Evolutionary conservation across 2,329 filamentous ascomycete genomes (phyloP).

Genomic region (Penicillium italicum): DNA sequence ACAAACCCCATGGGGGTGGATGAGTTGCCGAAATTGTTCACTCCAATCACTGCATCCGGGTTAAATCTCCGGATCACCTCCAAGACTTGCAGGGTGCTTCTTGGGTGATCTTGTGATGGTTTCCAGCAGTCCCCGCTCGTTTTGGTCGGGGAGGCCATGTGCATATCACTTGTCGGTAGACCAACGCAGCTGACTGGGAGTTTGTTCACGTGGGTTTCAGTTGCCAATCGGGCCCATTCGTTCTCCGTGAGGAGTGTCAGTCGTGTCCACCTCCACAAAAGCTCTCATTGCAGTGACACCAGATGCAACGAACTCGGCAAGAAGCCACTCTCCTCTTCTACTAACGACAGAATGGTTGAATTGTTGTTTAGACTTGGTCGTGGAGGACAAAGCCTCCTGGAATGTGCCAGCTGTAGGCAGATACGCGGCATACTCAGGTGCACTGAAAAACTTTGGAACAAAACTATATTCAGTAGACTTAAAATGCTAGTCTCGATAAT

Average conservation of each 20-base stretch:
- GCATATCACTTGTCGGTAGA: conserved; percentile 66
- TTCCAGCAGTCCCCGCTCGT: not conserved
- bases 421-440: conserved; percentile 54
- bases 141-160: conserved; percentile 60
- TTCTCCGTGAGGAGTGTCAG: conserved; percentile 54
- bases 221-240: conserved; percentile 51
- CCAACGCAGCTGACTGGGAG: conserved; percentile 66
- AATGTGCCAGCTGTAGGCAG: conserved; percentile 60
- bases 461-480: not conserved
- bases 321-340: conserved; percentile 60
- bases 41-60: conserved; percentile 59
- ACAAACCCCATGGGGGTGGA: conserved; percentile 69
- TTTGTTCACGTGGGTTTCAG: conserved; percentile 44
- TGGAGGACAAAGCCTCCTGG: conserved; percentile 60
- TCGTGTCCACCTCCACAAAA: conserved; percentile 69
- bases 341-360: conserved; percentile 63
- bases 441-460: conserved; percentile 15
- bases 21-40: conserved; percentile 72
- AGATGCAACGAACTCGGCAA: conserved; percentile 60
- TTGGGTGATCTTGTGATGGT: conserved; percentile 32
- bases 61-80: conserved; percentile 58
- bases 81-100: conserved; percentile 62
- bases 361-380: conserved; percentile 57
- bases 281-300: conserved; percentile 68
- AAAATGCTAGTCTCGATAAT: not conserved